phyloP scores from a whole-genome alignment of 2,329 filamentous ascomycete genomes.

The Fusarium xylarioides region DNA sequence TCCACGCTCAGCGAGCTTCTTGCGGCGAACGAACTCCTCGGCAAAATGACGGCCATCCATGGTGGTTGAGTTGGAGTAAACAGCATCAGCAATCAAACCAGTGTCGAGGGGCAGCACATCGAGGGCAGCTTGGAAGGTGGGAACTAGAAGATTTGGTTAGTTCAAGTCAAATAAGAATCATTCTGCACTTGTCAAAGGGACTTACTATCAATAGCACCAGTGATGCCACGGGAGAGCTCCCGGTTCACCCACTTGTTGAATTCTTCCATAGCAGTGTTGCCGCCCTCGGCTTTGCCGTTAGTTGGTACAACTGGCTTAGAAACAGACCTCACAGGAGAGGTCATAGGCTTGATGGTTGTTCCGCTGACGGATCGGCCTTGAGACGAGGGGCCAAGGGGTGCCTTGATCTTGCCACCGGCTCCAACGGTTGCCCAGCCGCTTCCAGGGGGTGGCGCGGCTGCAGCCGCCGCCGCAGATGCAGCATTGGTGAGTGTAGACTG shows the following conservation, averaged over 20 bases:
- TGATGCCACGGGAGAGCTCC: slow-evolving; percentile 79
- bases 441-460: slow-evolving; percentile 45
- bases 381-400: slow-evolving; percentile 67
- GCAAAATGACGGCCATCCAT: slow-evolving; percentile 94
- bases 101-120: slow-evolving; percentile 79
- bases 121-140: slow-evolving; percentile 81
- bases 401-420: slow-evolving; percentile 89
- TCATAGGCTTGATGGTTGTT: slow-evolving; percentile 53
- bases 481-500: slow-evolving; percentile 51
- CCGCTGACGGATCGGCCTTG: slow-evolving; percentile 58
- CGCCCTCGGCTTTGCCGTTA: slow-evolving; percentile 50
- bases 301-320: slow-evolving; percentile 59
- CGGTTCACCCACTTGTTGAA: slow-evolving; percentile 92
- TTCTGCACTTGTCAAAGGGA: slow-evolving; percentile 19
- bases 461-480: slow-evolving; percentile 52
- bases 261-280: slow-evolving; percentile 77
- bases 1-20: slow-evolving; percentile 92
- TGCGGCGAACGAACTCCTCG: slow-evolving; percentile 92
- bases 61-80: slow-evolving; percentile 86
- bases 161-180: neutral
- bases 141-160: slow-evolving; percentile 64
- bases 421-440: slow-evolving; percentile 93
- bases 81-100: slow-evolving; percentile 86
- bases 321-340: slow-evolving; percentile 61
- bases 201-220: slow-evolving; percentile 62